These are phyloP conservation scores for Starmerella kuoi DNA, from an alignment of 805 yeast species.

Conservation along the genomic window DNA sequence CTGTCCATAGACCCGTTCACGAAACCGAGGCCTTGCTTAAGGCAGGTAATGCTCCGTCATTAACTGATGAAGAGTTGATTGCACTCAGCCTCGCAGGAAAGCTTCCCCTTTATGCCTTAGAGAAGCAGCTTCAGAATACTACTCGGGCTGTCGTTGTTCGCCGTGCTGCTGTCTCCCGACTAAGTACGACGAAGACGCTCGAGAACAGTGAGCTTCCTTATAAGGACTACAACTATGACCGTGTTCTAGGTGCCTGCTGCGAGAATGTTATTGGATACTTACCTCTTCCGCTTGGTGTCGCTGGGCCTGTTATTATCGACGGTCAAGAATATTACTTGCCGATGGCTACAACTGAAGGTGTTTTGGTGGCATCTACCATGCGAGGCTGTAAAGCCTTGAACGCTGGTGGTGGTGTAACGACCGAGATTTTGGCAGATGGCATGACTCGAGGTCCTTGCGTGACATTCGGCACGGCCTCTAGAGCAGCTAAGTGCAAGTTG, in stretches of 20 bases:
- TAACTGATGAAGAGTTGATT: slow-evolving; percentile 63
- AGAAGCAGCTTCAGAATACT: slow-evolving; percentile 77
- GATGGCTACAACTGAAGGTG: slow-evolving; percentile 99
- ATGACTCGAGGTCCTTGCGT: slow-evolving; percentile 99
- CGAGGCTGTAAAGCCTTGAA: slow-evolving; percentile 98
- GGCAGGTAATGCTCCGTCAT: slow-evolving; percentile 54
- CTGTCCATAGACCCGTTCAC: slow-evolving; percentile 34
- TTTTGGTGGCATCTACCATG: slow-evolving; percentile 95
- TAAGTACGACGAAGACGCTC: slow-evolving; percentile 72
- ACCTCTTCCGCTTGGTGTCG: slow-evolving; percentile 96
- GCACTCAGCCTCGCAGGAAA: slow-evolving; percentile 60
- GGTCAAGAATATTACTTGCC: slow-evolving; percentile 84
- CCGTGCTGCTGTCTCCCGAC: slow-evolving; percentile 76
- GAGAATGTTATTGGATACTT: slow-evolving; percentile 94
- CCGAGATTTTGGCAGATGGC: slow-evolving; percentile 89
- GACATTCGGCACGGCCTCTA: slow-evolving; percentile 60
- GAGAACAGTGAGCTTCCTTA: slow-evolving; percentile 66
- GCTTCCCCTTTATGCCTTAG: slow-evolving; percentile 85
- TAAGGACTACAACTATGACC: slow-evolving; percentile 74
- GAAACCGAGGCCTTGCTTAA: slow-evolving; percentile 52
- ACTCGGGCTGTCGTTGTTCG: slow-evolving; percentile 90
- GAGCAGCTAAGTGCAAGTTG: slow-evolving; percentile 89
- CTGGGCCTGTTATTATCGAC: slow-evolving; percentile 91
- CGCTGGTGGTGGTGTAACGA: slow-evolving; percentile 89
- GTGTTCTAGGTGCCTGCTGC: slow-evolving; percentile 98